A percentile compares a stretch with the other conserved stretches of the same genome.
phyloP scores from a whole-genome alignment of 139 green algal species.

The Chlorella vulgaris region DNA sequence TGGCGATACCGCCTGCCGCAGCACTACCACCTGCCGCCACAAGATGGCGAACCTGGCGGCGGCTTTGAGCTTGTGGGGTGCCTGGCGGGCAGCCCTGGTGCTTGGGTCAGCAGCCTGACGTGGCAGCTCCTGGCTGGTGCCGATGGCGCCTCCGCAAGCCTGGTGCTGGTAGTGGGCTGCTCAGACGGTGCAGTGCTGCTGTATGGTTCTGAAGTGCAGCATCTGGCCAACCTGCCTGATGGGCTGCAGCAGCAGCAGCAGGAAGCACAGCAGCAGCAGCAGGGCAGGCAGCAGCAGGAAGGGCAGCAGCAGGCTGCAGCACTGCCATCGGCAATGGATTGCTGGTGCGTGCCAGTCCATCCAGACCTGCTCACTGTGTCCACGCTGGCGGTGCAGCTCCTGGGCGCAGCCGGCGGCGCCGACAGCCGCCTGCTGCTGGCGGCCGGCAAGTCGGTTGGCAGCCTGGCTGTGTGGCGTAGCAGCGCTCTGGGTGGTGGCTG shows the following conservation, averaged over 20 bases:
- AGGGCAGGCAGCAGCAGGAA: not conserved
- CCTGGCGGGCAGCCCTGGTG: not conserved
- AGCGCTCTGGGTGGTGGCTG: not conserved
- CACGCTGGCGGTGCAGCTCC: not conserved
- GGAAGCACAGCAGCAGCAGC: too few species aligned
- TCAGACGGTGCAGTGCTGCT: constrained; percentile 43
- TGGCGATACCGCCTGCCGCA: constrained; percentile 40
- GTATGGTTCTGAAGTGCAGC: constrained; percentile 10
- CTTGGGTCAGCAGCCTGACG: constrained; percentile 30
- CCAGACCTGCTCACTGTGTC: constrained; percentile 18
- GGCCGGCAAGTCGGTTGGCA: constrained; percentile 13
- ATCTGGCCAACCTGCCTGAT: constrained; percentile 10
- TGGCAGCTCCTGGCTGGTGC: constrained; percentile 17
- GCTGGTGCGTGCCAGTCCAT: not conserved
- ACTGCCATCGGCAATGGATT: not conserved
- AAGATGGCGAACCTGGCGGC: not conserved
- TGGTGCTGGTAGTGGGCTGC: constrained; percentile 41
- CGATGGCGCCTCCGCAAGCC: not conserved
- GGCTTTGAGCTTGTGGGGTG: constrained; percentile 41
- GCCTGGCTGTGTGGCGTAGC: constrained; percentile 12
- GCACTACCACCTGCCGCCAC: not conserved
- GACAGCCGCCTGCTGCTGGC: constrained; percentile 31
- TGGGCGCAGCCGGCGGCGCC: not conserved
- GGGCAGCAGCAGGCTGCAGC: not conserved
- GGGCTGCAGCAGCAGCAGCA: not conserved